These are phyloP conservation scores for Phytophthora gonapodyides DNA, from an alignment of 352 stramenopile species.

Conservation along the genomic window DNA sequence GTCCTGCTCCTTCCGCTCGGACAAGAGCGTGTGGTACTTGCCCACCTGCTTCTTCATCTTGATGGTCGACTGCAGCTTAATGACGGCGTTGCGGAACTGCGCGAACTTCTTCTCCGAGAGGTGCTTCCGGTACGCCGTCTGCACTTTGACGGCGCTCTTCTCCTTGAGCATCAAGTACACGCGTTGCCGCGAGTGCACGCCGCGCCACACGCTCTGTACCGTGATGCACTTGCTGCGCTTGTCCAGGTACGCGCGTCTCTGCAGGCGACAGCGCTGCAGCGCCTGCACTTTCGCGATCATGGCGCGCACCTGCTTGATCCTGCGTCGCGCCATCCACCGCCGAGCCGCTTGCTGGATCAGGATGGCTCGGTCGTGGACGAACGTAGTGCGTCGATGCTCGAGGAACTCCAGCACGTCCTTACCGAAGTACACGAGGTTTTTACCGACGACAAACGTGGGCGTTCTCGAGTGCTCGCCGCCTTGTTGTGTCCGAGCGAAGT, in stretches of 20 bases:
- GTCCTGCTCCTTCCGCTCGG: constrained; percentile 67
- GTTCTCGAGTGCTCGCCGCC: constrained; percentile 43
- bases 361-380: constrained; percentile 70
- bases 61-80: constrained; percentile 66
- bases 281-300: constrained; percentile 69
- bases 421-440: constrained; percentile 94
- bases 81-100: constrained; percentile 65
- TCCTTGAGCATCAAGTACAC: constrained; percentile 60
- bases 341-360: constrained; percentile 63
- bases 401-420: constrained; percentile 93
- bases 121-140: constrained; percentile 59
- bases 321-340: constrained; percentile 55
- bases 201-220: constrained; percentile 80
- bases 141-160: constrained; percentile 63
- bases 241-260: constrained; percentile 47
- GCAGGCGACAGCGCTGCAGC: constrained; percentile 52
- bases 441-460: constrained; percentile 74
- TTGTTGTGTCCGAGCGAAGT: constrained; percentile 46
- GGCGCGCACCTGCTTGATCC: constrained; percentile 51
- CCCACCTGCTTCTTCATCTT: constrained; percentile 84
- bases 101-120: constrained; percentile 52
- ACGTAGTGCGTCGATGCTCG: constrained; percentile 75
- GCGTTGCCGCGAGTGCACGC: constrained; percentile 60
- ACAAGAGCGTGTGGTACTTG: constrained; percentile 68
- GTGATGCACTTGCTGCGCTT: constrained; percentile 49